Base-by-base conservation (phyloP, 208 protist genomes). In the Trypanosoma avium region DNA sequence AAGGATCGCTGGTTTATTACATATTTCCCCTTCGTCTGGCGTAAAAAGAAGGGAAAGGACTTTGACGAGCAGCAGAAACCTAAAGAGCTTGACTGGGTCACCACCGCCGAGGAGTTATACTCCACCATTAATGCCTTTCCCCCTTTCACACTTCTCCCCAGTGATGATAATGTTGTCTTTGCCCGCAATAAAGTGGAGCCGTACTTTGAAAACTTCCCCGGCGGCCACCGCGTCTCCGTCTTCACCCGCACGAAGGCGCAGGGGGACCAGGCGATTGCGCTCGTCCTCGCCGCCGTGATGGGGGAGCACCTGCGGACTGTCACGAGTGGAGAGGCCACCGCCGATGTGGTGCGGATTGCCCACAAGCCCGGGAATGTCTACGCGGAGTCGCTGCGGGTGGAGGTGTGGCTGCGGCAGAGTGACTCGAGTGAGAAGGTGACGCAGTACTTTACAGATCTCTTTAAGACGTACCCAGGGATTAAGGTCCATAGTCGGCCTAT, bases 1-100 rank as follows among this genome's bases (percentile, higher is more conserved):
- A 92, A 90, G 77, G 81, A 90, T 52, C 79, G 83, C 29, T 95
- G 89, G 86, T 86, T 82, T 58, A 76, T 93, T 9, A 90, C 81
- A 46, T 95, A 92, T 70, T 87, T 87, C 33, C 79, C 76, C 10
- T 65, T 76, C 36, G 57, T 73, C 1, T 32, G 61, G 22, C 36
- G 17, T 21, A 67, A 68, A 21, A 55, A 55, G 32, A 84, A 86
- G 42, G 72, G 64, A n/a, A 70, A 82, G 29, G 57, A 73, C 29
- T 71, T 78, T 58, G 77, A 77, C 52, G 80, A 87, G 40, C 69
- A 78, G 24, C 68, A 75, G 27, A 69, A 68, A 35, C 65, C 75
- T 6, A 75, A 78, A 36, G 80, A 90, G 30, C 67, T 92, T 27
- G 89, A 90, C 67, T 82, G 86, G 63, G 84, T 95, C 35, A 46